Base-by-base conservation (phyloP, 225 moss, liverwort and hornwort species). In the Physcomitrellopsis africana region DNA sequence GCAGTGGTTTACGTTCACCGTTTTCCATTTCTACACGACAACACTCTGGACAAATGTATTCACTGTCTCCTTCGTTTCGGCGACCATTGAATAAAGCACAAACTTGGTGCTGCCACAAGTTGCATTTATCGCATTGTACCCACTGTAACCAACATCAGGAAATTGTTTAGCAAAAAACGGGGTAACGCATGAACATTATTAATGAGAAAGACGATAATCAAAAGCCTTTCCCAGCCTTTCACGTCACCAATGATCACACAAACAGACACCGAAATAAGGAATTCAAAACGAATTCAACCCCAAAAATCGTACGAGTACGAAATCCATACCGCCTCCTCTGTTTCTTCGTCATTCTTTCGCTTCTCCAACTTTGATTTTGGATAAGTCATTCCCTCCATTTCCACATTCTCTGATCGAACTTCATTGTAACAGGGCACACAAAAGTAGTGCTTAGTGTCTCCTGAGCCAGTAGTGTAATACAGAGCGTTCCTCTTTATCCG, bases 61-160 rank as follows among this genome's bases (percentile, higher is more conserved):
- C 97, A 86, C 91, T 94, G 77, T 97, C 97, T 75, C 96, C 97
- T 93, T 97, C 97, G 72, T 97, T 97, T 74, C 97, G 88, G 54
- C 97, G 88, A 73, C 97, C 94, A 78, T 97, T 97, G 62, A 97
- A 97, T 54, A 97, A 86, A 76, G 97, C 97, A 82, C 97, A 97
- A 46, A 97, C 97, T 85, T 97, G 97, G 84, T 97, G 97, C 75
- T 97, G 94, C 97, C 97, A 97, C 79, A 94, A 90, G 82, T 97
- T 92, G 83, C 97, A 97, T 71, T 93, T 97, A 81, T 97, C 97
- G 75, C 97, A 97, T 89, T 97, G 97, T 45, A 97, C 97, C 97
- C 97, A 97, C 97, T 97, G 87, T 73, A 79, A 71, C 24, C 62
- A 79, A 56, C 48, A 74, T 42, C 44, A 75, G 8, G 47, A 8